A percentile compares a stretch with the other conserved stretches of the same genome.
These are phyloP conservation scores for Penicillium paneum DNA, from an alignment of 2,329 filamentous ascomycete species.

Conservation along the genomic window DNA sequence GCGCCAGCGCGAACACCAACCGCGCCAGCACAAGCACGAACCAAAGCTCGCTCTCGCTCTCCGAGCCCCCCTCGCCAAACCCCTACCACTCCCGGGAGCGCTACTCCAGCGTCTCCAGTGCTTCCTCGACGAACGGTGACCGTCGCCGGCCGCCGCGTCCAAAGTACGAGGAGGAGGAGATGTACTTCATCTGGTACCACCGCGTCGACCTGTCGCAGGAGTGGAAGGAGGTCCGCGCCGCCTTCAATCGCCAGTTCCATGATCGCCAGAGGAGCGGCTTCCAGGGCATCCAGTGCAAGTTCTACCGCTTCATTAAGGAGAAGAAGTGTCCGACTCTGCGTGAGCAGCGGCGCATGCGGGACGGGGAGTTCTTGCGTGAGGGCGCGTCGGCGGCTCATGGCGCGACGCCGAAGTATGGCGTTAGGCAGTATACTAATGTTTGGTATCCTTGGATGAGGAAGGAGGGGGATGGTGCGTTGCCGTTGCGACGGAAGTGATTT, in stretches of 20 bases:
- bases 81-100: constrained; percentile 38
- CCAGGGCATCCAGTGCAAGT: constrained; percentile 50
- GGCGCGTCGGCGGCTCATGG: constrained; percentile 22
- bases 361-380: constrained; percentile 40
- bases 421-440: constrained; percentile 35
- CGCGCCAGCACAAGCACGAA: constrained; percentile 11
- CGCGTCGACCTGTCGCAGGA: constrained; percentile 46
- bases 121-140: constrained; percentile 35
- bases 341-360: constrained; percentile 41
- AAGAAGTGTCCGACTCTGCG: constrained; percentile 46
- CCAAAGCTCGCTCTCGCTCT: not conserved
- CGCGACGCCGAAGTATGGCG: not conserved
- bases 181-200: constrained; percentile 52
- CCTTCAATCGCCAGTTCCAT: constrained; percentile 46
- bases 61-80: constrained; percentile 31
- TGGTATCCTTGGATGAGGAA: constrained; percentile 47
- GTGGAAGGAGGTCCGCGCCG: constrained; percentile 46
- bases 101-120: constrained; percentile 43
- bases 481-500: not conserved
- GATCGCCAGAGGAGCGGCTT: constrained; percentile 40
- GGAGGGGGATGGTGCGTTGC: constrained; percentile 1
- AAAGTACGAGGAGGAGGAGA: constrained; percentile 48
- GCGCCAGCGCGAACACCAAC: not conserved
- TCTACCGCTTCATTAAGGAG: constrained; percentile 49
- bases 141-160: constrained; percentile 44